Evolutionary conservation across 2,329 filamentous ascomycete genomes (phyloP).

Genomic region (Plenodomus biglobosus): DNA sequence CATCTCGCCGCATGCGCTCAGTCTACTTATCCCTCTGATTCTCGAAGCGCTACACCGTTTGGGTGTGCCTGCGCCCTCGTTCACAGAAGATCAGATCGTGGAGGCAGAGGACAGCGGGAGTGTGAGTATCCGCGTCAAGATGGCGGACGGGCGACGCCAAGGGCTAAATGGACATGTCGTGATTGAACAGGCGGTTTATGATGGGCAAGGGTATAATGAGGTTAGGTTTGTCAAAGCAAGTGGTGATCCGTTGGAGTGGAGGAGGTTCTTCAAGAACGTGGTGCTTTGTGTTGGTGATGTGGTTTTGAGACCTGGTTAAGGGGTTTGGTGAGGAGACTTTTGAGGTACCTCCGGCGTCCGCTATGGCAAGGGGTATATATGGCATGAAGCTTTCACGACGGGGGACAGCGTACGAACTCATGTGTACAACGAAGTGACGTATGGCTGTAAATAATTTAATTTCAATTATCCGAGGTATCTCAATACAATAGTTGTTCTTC

Average conservation of each 20-base stretch:
- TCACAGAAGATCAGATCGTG: slow-evolving; percentile 31
- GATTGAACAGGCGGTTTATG: slow-evolving; percentile 68
- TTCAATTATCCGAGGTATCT: too few species aligned
- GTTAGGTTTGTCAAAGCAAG: slow-evolving; percentile 92
- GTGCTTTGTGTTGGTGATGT: slow-evolving; percentile 83
- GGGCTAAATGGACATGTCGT: slow-evolving; percentile 73
- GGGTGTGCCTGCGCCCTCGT: slow-evolving; percentile 69
- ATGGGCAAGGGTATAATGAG: slow-evolving; percentile 67
- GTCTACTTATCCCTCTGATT: slow-evolving; percentile 76
- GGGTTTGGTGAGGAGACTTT: too few species aligned
- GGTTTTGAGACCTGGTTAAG: slow-evolving; percentile 56
- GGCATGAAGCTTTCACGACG: too few species aligned
- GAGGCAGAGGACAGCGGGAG: slow-evolving; percentile 52
- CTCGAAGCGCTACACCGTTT: slow-evolving; percentile 80
- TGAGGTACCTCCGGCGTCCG: too few species aligned
- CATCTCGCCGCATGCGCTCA: slow-evolving; percentile 77
- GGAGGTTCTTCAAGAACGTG: slow-evolving; percentile 95
- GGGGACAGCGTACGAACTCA: too few species aligned
- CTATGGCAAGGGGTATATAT: too few species aligned
- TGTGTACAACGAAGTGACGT: too few species aligned
- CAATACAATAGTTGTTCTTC: too few species aligned
- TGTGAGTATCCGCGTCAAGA: slow-evolving; percentile 70
- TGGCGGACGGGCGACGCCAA: slow-evolving; percentile 71
- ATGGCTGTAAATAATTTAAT: too few species aligned
- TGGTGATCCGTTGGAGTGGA: slow-evolving; percentile 95